A percentile compares a stretch with the other conserved stretches of the same genome.
Evolutionary conservation across 2,329 filamentous ascomycete species (phyloP).

Genomic region (Aspergillus sp.): DNA sequence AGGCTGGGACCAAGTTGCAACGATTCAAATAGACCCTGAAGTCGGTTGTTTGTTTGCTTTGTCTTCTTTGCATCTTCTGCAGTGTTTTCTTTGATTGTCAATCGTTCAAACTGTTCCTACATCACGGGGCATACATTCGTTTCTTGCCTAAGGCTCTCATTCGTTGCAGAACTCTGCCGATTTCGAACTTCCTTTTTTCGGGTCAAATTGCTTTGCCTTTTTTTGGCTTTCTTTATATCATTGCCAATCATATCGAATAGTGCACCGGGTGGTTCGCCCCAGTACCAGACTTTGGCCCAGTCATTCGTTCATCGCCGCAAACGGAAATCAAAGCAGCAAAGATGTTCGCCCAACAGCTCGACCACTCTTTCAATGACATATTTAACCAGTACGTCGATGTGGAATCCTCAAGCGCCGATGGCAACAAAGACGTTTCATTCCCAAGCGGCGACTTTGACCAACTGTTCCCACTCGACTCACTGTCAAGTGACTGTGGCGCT

Average conservation of each 20-base stretch:
- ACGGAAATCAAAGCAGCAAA: slow-evolving; percentile 47
- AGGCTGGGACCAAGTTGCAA: slow-evolving; percentile 26
- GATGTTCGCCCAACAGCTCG: slow-evolving; percentile 41
- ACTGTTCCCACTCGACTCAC: slow-evolving; percentile 45
- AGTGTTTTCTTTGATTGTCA: slow-evolving; percentile 35
- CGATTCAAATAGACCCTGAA: slow-evolving; percentile 32
- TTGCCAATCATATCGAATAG: slow-evolving; percentile 26
- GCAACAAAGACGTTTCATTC: slow-evolving; percentile 43
- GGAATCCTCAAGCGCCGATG: slow-evolving; percentile 46
- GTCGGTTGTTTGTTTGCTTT: slow-evolving; percentile 40
- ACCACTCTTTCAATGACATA: slow-evolving; percentile 54
- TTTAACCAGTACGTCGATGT: slow-evolving; percentile 59
- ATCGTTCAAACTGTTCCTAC: slow-evolving; percentile 27
- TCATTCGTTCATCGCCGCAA: slow-evolving; percentile 24
- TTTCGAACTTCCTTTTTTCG: slow-evolving; percentile 12
- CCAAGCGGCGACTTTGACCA: slow-evolving; percentile 43
- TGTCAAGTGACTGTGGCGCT: slow-evolving; percentile 47
- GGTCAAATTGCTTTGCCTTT: slow-evolving; percentile 13
- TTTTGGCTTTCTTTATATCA: slow-evolving; percentile 2
- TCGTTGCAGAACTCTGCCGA: slow-evolving; percentile 13
- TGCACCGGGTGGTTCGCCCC: slow-evolving; percentile 7
- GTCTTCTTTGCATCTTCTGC: slow-evolving; percentile 36
- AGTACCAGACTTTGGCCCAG: slow-evolving; percentile 11
- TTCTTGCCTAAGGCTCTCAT: slow-evolving; percentile 16
- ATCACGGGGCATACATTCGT: slow-evolving; percentile 9